phyloP scores from a whole-genome alignment of 805 yeast species.

The Kluyveromyces siamensis region DNA sequence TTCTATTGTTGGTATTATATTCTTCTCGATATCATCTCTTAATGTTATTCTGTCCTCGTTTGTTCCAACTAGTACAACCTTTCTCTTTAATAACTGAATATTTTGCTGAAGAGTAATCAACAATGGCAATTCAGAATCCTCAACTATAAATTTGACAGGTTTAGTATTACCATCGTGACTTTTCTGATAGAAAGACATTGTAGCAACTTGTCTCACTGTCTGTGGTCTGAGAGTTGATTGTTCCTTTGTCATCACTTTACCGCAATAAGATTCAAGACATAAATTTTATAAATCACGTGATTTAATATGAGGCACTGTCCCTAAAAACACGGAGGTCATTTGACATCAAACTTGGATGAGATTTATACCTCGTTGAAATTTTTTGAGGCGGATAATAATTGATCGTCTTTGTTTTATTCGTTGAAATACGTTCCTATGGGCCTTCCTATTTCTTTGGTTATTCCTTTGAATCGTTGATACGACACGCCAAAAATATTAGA shows the following conservation, averaged over 20 bases:
- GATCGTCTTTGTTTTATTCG: too few species aligned
- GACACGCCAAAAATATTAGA: slow-evolving; percentile 4
- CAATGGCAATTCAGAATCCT: neutral
- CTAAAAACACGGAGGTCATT: too few species aligned
- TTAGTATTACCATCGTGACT: slow-evolving; percentile 2
- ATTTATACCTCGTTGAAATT: too few species aligned
- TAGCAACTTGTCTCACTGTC: neutral
- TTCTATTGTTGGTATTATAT: slow-evolving; percentile 15
- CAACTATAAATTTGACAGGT: neutral
- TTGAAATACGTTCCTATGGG: too few species aligned
- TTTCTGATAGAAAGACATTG: slow-evolving; percentile 1
- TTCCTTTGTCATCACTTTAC: too few species aligned
- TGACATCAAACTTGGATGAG: too few species aligned
- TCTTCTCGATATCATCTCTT: slow-evolving; percentile 22
- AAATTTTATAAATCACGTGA: too few species aligned
- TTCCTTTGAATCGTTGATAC: neutral
- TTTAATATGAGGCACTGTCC: too few species aligned
- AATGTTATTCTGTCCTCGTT: slow-evolving; percentile 31
- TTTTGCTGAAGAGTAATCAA: slow-evolving; percentile 7
- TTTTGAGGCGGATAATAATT: too few species aligned
- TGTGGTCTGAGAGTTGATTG: too few species aligned
- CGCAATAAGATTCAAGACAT: too few species aligned
- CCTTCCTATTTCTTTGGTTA: neutral
- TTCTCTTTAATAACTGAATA: slow-evolving; percentile 9
- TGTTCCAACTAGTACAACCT: slow-evolving; percentile 12